phyloP scores from a whole-genome alignment of 305 asterid species.

The Fraxinus latifolia region DNA sequence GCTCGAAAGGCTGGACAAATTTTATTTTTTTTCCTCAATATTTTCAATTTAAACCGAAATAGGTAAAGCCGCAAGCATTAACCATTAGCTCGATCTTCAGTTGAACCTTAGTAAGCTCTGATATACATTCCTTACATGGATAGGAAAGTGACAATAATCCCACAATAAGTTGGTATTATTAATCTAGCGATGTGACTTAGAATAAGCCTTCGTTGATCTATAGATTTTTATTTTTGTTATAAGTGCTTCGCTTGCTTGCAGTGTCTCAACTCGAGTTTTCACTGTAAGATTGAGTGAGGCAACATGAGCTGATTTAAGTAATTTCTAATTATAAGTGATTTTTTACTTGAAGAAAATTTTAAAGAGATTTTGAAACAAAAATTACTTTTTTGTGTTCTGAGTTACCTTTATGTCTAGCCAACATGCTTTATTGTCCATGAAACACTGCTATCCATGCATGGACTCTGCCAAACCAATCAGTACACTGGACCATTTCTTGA shows the following conservation, averaged over 20 bases:
- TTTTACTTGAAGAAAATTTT: no score
- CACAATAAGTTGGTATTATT: neutral
- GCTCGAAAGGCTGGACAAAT: neutral
- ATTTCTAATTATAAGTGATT: no score
- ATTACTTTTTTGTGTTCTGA: neutral
- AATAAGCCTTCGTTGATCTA: neutral
- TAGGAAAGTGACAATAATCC: neutral
- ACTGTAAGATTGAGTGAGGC: neutral
- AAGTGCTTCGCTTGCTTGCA: neutral
- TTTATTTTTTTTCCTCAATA: neutral
- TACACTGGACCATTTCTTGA: conserved; percentile 5
- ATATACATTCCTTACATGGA: neutral
- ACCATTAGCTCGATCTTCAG: conserved; percentile 2
- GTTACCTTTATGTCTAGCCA: neutral
- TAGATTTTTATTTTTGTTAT: neutral
- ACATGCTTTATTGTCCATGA: neutral
- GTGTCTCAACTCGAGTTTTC: neutral
- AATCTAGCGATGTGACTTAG: neutral
- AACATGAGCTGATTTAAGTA: neutral
- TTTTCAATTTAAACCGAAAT: neutral
- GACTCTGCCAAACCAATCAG: neutral
- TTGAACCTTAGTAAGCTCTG: conserved; percentile 12
- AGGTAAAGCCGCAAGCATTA: conserved; percentile 9
- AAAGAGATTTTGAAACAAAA: neutral
- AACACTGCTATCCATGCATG: neutral